A percentile compares a stretch with the other conserved stretches of the same genome.
phyloP scores from a whole-genome alignment of 2,329 filamentous ascomycete genomes.

The Fusarium concolor region DNA sequence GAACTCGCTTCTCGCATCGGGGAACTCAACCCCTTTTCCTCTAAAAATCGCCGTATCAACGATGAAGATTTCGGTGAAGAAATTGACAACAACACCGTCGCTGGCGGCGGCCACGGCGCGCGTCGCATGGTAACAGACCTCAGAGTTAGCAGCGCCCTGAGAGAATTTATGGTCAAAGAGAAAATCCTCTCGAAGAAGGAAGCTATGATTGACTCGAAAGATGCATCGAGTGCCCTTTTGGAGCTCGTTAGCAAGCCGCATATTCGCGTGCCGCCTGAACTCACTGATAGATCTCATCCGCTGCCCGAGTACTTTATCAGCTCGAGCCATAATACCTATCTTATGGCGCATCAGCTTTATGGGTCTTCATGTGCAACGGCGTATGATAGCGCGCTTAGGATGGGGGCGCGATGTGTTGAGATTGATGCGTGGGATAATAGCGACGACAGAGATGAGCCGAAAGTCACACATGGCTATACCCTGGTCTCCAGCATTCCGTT shows the following conservation, averaged over 20 bases:
- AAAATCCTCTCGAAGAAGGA: conserved; percentile 62
- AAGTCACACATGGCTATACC: conserved; percentile 77
- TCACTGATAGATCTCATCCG: conserved; percentile 69
- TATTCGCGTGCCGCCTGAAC: conserved; percentile 64
- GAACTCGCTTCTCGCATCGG: conserved; percentile 48
- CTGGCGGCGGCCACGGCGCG: conserved; percentile 69
- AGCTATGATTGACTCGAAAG: conserved; percentile 56
- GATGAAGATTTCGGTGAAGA: conserved; percentile 52
- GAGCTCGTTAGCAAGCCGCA: conserved; percentile 67
- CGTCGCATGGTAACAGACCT: conserved; percentile 64
- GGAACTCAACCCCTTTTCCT: conserved; percentile 49
- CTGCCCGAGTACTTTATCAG: conserved; percentile 78
- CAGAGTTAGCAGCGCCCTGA: conserved; percentile 69
- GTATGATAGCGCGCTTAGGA: conserved; percentile 71
- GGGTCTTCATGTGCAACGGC: conserved; percentile 71
- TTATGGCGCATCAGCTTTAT: conserved; percentile 76
- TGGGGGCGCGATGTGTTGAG: conserved; percentile 76
- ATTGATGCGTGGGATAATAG: conserved; percentile 79
- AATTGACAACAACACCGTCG: conserved; percentile 58
- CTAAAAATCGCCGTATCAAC: conserved; percentile 43
- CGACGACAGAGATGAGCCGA: conserved; percentile 70
- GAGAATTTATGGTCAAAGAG: conserved; percentile 65
- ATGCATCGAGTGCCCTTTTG: conserved; percentile 59
- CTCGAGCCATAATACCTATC: conserved; percentile 79
- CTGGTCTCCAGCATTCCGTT: conserved; percentile 74